Percentiles rank a stretch among this genome's conserved stretches.
phyloP scores from a whole-genome alignment of 2,329 filamentous ascomycete species.

The Thielaviopsis populi region DNA sequence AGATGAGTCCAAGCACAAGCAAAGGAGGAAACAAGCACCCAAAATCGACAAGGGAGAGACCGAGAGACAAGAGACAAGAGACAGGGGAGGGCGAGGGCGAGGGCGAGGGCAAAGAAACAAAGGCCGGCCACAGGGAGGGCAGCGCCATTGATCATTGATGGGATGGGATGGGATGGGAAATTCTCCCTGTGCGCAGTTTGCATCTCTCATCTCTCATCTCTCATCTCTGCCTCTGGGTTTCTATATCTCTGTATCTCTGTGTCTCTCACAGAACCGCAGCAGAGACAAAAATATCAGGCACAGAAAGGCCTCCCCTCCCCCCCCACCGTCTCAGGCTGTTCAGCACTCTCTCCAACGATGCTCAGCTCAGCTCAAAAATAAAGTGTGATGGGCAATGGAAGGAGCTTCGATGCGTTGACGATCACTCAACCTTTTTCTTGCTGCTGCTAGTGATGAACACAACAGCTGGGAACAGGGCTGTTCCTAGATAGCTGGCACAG shows the following conservation, averaged over 20 bases:
- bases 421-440: not conserved
- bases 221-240: no score
- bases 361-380: slow-evolving; percentile 2
- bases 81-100: not conserved
- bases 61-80: not conserved
- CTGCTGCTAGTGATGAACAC: not conserved
- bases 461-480: not conserved
- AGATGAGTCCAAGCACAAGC: not conserved
- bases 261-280: no score
- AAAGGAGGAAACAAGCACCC: not conserved
- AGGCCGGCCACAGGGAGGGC: not conserved
- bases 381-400: slow-evolving; percentile 3
- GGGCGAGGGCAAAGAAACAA: not conserved
- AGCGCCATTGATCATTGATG: no score
- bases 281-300: no score
- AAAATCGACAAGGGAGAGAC: not conserved
- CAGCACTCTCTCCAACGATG: not conserved
- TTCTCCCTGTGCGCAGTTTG: not conserved
- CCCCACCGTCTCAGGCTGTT: not conserved
- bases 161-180: no score
- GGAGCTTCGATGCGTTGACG: slow-evolving; percentile 1
- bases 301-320: no score
- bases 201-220: no score
- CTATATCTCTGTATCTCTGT: no score
- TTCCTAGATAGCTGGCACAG: not conserved